Evolutionary conservation across 208 protist species (phyloP).

Genomic region (Acanthamoeba royreba): DNA sequence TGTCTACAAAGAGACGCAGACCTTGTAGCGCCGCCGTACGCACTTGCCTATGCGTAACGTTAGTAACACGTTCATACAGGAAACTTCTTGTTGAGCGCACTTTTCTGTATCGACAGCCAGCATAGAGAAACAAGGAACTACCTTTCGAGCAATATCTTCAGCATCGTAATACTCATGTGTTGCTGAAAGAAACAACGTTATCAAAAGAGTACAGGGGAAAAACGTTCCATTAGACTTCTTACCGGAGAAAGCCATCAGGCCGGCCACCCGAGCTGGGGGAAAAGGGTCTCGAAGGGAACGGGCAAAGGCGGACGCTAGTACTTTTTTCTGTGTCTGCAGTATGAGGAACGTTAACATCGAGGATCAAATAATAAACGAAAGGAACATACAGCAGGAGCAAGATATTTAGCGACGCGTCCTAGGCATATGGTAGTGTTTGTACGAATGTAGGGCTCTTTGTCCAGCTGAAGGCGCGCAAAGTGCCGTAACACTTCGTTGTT

Average conservation of each 20-base stretch:
- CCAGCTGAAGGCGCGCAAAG: conserved; percentile 72
- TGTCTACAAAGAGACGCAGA: conserved; percentile 33
- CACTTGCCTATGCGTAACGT: neutral
- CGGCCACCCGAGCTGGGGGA: conserved; percentile 53
- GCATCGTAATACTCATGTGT: neutral
- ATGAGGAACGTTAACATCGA: neutral
- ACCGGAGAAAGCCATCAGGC: conserved; percentile 58
- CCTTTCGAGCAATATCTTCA: conserved; percentile 47
- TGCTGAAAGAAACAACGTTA: conserved; percentile 41
- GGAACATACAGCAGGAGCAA: conserved; percentile 38
- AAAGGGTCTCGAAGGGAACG: conserved; percentile 66
- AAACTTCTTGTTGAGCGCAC: neutral
- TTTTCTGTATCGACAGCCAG: conserved; percentile 58
- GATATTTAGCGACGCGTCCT: conserved; percentile 55
- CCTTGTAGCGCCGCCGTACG: neutral
- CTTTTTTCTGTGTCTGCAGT: conserved; percentile 53
- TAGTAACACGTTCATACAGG: neutral
- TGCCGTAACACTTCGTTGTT: conserved; percentile 50
- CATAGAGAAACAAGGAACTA: conserved; percentile 55
- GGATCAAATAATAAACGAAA: conserved; percentile 31
- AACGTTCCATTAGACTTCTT: neutral
- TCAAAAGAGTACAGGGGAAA: neutral
- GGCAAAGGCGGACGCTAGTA: conserved; percentile 68
- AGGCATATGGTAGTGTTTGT: conserved; percentile 81
- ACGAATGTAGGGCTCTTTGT: conserved; percentile 71